These are phyloP conservation scores for Cladorrhinum sp. DNA, from an alignment of 2,329 filamentous ascomycete species.

Conservation along the genomic window DNA sequence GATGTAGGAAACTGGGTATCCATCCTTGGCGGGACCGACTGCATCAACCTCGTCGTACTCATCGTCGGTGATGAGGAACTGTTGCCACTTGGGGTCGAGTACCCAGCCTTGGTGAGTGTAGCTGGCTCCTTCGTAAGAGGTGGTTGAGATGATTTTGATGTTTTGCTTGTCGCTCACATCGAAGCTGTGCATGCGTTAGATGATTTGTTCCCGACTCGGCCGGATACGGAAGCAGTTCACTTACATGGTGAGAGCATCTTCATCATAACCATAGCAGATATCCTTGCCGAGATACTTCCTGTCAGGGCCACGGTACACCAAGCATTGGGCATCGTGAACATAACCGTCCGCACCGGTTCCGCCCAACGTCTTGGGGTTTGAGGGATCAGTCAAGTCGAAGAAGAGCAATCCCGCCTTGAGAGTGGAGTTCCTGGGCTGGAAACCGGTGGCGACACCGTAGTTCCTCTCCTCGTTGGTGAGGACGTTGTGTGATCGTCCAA, in stretches of 20 bases:
- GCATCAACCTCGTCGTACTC: conserved; percentile 49
- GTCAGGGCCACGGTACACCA: conserved; percentile 51
- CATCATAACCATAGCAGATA: conserved; percentile 53
- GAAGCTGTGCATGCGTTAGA: conserved; percentile 32
- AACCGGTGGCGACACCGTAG: conserved; percentile 46
- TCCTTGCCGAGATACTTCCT: conserved; percentile 42
- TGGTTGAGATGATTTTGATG: conserved; percentile 48
- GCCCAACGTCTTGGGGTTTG: conserved; percentile 50
- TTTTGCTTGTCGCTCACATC: conserved; percentile 50
- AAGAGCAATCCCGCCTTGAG: conserved; percentile 49
- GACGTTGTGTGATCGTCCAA: conserved; percentile 50
- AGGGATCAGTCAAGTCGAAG: conserved; percentile 53
- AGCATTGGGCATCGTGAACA: conserved; percentile 58
- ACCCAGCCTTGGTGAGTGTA: conserved; percentile 59
- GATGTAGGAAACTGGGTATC: conserved; percentile 47
- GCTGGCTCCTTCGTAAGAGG: conserved; percentile 53
- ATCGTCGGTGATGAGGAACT: conserved; percentile 48
- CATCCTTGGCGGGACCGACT: conserved; percentile 39
- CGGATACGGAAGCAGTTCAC: background rate
- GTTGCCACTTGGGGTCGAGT: conserved; percentile 42
- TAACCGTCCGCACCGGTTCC: conserved; percentile 55
- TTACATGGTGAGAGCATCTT: conserved; percentile 46
- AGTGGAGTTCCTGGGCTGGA: conserved; percentile 37
- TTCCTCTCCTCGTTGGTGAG: conserved; percentile 48
- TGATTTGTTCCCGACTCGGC: background rate